phyloP scores from a whole-genome alignment of 2,329 filamentous ascomycete genomes.

The Aspergillus sp. region DNA sequence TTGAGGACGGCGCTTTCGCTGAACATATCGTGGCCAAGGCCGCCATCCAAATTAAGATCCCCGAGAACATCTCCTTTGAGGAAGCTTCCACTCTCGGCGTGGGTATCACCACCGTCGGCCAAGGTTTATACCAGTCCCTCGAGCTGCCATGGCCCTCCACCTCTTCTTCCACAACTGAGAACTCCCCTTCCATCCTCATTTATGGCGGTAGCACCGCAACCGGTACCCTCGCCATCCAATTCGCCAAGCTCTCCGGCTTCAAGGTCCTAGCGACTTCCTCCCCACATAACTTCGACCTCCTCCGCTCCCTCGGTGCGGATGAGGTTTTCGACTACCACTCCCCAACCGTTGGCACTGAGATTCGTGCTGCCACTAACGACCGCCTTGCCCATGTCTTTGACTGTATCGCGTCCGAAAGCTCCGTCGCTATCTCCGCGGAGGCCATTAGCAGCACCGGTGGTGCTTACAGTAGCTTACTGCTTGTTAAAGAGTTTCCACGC shows the following conservation, averaged over 20 bases:
- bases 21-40: conserved; percentile 46
- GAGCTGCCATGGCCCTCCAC: conserved; percentile 15
- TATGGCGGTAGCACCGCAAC: conserved; percentile 31
- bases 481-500: conserved; percentile 9
- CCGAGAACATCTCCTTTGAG: conserved; percentile 41
- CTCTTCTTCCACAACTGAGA: conserved; percentile 11
- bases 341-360: conserved; percentile 12
- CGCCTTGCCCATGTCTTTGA: conserved; percentile 27
- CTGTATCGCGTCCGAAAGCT: conserved; percentile 17
- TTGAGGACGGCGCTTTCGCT: conserved; percentile 46
- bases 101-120: conserved; percentile 45
- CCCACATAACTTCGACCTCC: conserved; percentile 21
- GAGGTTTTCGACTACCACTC: conserved; percentile 24
- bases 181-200: conserved; percentile 18
- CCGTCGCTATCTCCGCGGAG: conserved; percentile 19
- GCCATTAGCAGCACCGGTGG: conserved; percentile 19
- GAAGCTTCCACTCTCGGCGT: conserved; percentile 47
- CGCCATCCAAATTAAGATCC: conserved; percentile 40
- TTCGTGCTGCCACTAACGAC: conserved; percentile 21
- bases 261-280: conserved; percentile 22
- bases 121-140: conserved; percentile 28
- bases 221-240: conserved; percentile 27
- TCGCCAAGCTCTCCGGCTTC: conserved; percentile 25
- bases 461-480: conserved; percentile 16
- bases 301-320: conserved; percentile 22